These are phyloP conservation scores for Phytomonas francai DNA, from an alignment of 208 protist genomes.

Conservation along the genomic window DNA sequence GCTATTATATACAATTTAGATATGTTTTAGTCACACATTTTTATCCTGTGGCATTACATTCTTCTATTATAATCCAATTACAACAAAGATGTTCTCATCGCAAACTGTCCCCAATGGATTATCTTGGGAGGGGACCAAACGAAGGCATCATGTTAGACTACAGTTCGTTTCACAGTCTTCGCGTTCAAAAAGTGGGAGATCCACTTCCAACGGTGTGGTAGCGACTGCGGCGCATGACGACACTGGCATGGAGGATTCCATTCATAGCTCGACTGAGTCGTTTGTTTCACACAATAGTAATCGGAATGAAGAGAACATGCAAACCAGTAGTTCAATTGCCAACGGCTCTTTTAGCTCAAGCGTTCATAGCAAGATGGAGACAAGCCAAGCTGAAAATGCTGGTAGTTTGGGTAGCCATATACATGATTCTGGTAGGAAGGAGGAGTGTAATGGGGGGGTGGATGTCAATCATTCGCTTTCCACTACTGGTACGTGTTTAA, in stretches of 20 bases:
- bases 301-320: not conserved
- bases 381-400: not conserved
- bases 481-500: not conserved
- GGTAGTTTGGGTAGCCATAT: not conserved
- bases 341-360: not conserved
- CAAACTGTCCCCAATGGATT: not conserved
- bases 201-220: not conserved
- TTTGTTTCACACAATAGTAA: not conserved
- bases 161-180: not conserved
- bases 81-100: not conserved
- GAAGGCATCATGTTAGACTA: not conserved
- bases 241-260: not conserved
- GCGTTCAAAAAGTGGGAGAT: not conserved
- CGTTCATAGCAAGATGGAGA: not conserved
- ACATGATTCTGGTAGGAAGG: not conserved
- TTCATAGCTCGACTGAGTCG: not conserved
- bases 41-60: conserved; percentile 11
- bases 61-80: conserved; percentile 9
- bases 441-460: not conserved
- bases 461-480: not conserved
- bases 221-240: not conserved
- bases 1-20: conserved; percentile 4
- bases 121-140: not conserved
- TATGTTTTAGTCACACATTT: conserved; percentile 13
- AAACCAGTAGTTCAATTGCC: not conserved